phyloP scores from a whole-genome alignment of 2,329 filamentous ascomycete species.

The Penicillium freii region DNA sequence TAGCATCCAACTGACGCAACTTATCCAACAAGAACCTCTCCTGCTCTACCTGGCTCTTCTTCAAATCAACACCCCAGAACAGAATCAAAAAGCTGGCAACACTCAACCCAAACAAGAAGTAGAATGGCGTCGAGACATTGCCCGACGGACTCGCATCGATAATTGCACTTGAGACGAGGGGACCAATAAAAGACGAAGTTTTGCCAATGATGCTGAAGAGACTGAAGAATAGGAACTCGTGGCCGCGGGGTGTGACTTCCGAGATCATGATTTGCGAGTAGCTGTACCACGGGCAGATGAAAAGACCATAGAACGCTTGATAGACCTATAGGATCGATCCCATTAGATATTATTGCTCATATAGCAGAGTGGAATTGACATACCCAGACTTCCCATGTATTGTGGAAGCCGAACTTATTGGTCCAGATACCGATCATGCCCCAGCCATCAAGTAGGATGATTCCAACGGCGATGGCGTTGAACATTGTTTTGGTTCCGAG shows the following conservation, averaged over 20 bases:
- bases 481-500: constrained; percentile 68
- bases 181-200: constrained; percentile 66
- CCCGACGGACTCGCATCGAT: constrained; percentile 58
- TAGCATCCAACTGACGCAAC: constrained; percentile 11
- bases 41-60: constrained; percentile 61
- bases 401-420: constrained; percentile 53
- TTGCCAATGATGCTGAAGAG: constrained; percentile 69
- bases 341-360: neutral
- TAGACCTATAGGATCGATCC: constrained; percentile 32
- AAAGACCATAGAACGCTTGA: constrained; percentile 60
- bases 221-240: constrained; percentile 69
- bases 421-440: constrained; percentile 61
- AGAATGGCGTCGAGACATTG: constrained; percentile 63
- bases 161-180: constrained; percentile 66
- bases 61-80: constrained; percentile 58
- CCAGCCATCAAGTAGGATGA: constrained; percentile 59
- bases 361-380: neutral
- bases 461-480: constrained; percentile 60
- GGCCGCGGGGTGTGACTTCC: constrained; percentile 65
- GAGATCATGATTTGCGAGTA: constrained; percentile 71
- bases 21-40: constrained; percentile 52
- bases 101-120: constrained; percentile 62
- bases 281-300: constrained; percentile 68
- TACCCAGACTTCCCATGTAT: constrained; percentile 54
- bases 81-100: constrained; percentile 55